phyloP scores from a whole-genome alignment of 148 eudicot genomes.

The Linanthus parryae region DNA sequence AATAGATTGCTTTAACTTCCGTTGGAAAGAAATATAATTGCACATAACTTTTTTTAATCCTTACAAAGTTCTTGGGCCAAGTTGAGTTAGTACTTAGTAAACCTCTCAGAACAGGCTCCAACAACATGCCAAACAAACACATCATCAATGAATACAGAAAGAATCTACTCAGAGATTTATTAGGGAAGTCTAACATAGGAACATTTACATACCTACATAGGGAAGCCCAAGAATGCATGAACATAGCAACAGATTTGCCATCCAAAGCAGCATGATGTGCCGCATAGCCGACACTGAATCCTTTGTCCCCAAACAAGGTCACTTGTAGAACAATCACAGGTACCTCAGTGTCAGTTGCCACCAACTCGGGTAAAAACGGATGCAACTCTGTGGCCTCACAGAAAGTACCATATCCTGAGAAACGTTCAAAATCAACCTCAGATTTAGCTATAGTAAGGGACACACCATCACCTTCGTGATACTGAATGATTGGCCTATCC shows the following conservation, averaged over 20 bases:
- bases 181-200: too few species aligned
- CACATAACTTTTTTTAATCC: too few species aligned
- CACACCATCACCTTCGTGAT: conserved; percentile 3
- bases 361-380: neutral
- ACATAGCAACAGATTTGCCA: neutral
- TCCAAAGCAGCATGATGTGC: conserved; percentile 1
- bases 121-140: too few species aligned
- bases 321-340: neutral
- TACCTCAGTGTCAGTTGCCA: neutral
- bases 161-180: neutral
- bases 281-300: neutral
- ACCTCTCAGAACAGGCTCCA: too few species aligned
- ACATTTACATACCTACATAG: neutral
- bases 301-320: neutral
- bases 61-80: too few species aligned
- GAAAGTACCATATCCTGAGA: conserved; percentile 3
- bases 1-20: too few species aligned
- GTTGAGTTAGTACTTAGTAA: too few species aligned
- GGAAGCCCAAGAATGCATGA: conserved; percentile 1
- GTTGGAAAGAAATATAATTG: too few species aligned
- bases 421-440: conserved; percentile 4
- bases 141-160: too few species aligned
- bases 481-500: conserved; percentile 4
- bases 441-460: conserved; percentile 5
- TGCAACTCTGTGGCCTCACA: neutral